A percentile compares a stretch with the other conserved stretches of the same genome.
phyloP scores from a whole-genome alignment of 2,329 filamentous ascomycete genomes.

The Curvularia eragrostidis region DNA sequence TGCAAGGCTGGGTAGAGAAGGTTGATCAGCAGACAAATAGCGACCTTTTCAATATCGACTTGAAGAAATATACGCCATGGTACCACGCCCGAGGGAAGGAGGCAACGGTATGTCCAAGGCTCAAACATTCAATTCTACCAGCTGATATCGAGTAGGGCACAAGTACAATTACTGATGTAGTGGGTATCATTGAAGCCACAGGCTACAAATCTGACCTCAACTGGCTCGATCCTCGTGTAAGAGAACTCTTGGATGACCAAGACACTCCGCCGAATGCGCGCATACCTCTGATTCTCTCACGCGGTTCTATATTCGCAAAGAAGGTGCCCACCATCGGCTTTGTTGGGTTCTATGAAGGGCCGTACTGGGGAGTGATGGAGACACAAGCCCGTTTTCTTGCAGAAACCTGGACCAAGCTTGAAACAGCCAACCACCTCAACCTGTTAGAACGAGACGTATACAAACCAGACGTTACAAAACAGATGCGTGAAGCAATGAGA shows the following conservation, averaged over 20 bases:
- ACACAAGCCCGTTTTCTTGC: slow-evolving; percentile 79
- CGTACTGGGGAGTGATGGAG: slow-evolving; percentile 87
- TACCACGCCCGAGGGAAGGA: slow-evolving; percentile 4
- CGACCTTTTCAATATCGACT: slow-evolving; percentile 8
- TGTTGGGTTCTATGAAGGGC: slow-evolving; percentile 82
- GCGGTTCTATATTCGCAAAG: slow-evolving; percentile 69
- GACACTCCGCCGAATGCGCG: slow-evolving; percentile 61
- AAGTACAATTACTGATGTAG: slow-evolving; percentile 19
- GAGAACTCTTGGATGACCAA: slow-evolving; percentile 62
- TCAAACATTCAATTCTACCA: neutral
- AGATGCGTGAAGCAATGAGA: slow-evolving; percentile 55
- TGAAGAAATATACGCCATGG: slow-evolving; percentile 28
- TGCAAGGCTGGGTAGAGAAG: slow-evolving; percentile 46
- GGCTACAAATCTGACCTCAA: slow-evolving; percentile 72
- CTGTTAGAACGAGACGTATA: slow-evolving; percentile 5
- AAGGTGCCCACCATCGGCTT: slow-evolving; percentile 72
- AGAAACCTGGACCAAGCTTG: slow-evolving; percentile 60
- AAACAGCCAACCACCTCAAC: slow-evolving; percentile 27
- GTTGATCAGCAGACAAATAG: slow-evolving; percentile 22
- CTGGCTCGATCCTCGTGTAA: slow-evolving; percentile 66
- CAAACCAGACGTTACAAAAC: slow-evolving; percentile 28
- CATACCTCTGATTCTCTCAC: slow-evolving; percentile 64
- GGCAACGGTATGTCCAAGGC: slow-evolving; percentile 10
- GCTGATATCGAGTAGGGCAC: slow-evolving; percentile 18
- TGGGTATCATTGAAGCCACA: slow-evolving; percentile 75